Evolutionary conservation across 2,329 filamentous ascomycete genomes (phyloP), one percentile per base, ranked within the genome.

Genomic region (Epichloe sylvatica): DNA sequence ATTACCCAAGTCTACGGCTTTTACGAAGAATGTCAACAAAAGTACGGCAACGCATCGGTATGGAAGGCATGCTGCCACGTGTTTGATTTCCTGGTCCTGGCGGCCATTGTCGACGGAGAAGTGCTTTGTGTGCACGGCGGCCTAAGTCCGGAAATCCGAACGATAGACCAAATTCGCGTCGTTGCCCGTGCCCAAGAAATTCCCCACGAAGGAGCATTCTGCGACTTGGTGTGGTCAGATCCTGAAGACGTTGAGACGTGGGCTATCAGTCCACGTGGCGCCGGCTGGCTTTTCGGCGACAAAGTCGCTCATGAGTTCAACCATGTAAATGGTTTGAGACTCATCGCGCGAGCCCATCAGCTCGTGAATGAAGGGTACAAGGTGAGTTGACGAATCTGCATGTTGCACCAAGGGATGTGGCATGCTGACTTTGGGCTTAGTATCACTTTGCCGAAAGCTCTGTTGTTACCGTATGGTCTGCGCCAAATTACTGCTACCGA

Each of bases 21-120:
- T 69, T 98, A 98, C 68, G 95, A 94, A 53, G 92, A 98, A 67
- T 98, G 92, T 67, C 89, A 89, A 50, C 85, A 92, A 60, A 98
- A 98, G 69, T 98, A 98, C 65, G 92, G 92, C 62, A 97, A 96
- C 63, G 89, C 92, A 12, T 96, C 94, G 45, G 92, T 98, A n/a
- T 98, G 92, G 92, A 94, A 98, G 68, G 92, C 95, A 52, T 98
- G 96, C 67, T 98, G 92, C 55, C 92, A 98, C 65, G 95, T 98
- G 70, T 98, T 98, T 66, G 92, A 98, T 67, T 98, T 95, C 67
- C 79, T 98, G 33, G 95, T 94, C 2, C 76, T 98, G 21, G 92
- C 88, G 50, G 94, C 95, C 54, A 94, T 98, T 56, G 95, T 98
- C 60, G 94, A 98, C 63, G 86, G 96, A 60, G 89, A 96, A 63